These are phyloP conservation scores for Alectoria sarmentosa DNA, from an alignment of 495 filamentous ascomycete genomes.

Conservation along the genomic window DNA sequence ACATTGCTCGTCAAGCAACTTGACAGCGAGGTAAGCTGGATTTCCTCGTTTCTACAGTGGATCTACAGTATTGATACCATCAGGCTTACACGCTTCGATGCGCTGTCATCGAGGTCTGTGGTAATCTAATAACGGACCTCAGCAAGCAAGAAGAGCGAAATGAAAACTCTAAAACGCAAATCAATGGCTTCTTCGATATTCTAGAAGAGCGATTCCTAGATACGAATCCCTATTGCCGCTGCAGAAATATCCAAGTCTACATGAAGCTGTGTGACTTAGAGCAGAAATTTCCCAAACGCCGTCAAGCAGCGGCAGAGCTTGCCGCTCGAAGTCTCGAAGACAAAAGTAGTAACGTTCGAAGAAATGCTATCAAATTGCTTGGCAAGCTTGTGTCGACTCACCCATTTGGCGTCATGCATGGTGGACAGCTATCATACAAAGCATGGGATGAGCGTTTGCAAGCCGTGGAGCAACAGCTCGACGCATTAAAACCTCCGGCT, in stretches of 20 bases:
- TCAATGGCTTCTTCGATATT: conserved; percentile 94
- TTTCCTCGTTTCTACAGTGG: neutral
- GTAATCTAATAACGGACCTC: conserved; percentile 88
- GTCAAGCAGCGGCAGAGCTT: conserved; percentile 78
- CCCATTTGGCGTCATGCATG: conserved; percentile 87
- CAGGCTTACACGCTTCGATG: conserved; percentile 90
- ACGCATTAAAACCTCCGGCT: conserved; percentile 69
- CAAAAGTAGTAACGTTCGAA: conserved; percentile 94
- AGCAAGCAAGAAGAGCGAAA: conserved; percentile 84
- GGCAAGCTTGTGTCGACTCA: conserved; percentile 84
- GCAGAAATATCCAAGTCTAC: conserved; percentile 87
- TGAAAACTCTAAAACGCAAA: conserved; percentile 86
- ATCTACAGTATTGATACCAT: conserved; percentile 19
- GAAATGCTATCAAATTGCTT: conserved; percentile 90
- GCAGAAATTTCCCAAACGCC: conserved; percentile 87
- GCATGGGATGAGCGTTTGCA: conserved; percentile 80
- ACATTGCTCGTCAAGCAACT: conserved; percentile 85
- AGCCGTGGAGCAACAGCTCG: conserved; percentile 71
- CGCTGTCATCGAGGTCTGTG: conserved; percentile 94
- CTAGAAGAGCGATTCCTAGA: conserved; percentile 95
- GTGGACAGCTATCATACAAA: conserved; percentile 71
- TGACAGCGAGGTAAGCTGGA: conserved; percentile 73
- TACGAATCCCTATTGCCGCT: conserved; percentile 93
- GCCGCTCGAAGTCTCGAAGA: conserved; percentile 87
- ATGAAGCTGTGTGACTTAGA: conserved; percentile 86